Conservation (phyloP, 345 rosid species). For the Stellera chamaejasme region DNA sequence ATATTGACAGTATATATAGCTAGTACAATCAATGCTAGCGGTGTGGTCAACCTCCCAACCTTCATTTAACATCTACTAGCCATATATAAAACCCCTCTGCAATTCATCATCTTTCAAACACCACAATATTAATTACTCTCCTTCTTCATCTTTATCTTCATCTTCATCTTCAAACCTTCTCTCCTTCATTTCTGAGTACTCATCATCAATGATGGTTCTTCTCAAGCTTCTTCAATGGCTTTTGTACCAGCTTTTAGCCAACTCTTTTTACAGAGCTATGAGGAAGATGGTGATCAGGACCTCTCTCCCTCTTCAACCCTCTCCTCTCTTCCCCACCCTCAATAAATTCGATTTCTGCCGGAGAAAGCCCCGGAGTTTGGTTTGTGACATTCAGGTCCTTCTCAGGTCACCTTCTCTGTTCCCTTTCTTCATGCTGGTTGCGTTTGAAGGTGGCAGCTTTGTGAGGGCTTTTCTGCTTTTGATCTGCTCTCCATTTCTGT, state of each 20-base stretch:
- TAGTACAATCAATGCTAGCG: slow-evolving; percentile 31
- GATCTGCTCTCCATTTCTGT: slow-evolving; percentile 46
- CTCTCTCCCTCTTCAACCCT: slow-evolving; percentile 16
- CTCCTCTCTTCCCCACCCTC: slow-evolving; percentile 30
- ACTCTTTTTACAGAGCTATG: slow-evolving; percentile 56
- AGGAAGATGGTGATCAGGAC: slow-evolving; percentile 38
- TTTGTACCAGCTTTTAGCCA: slow-evolving; percentile 49
- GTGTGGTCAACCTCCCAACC: slow-evolving; percentile 22
- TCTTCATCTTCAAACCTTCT: slow-evolving; percentile 1
- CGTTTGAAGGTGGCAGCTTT: slow-evolving; percentile 86
- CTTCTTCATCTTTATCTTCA: neutral
- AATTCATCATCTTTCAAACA: slow-evolving; percentile 13
- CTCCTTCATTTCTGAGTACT: neutral
- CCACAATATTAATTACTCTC: neutral
- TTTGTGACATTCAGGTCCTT: slow-evolving; percentile 57
- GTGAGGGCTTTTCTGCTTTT: slow-evolving; percentile 56
- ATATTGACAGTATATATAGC: slow-evolving; percentile 3
- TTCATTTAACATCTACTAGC: slow-evolving; percentile 8
- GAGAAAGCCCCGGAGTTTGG: slow-evolving; percentile 29
- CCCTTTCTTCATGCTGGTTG: slow-evolving; percentile 93
- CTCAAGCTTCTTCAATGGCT: slow-evolving; percentile 55
- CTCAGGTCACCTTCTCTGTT: slow-evolving; percentile 53
- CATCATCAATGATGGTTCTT: slow-evolving; percentile 43
- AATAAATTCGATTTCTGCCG: slow-evolving; percentile 22
- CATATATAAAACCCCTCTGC: slow-evolving; percentile 26